Conservation (phyloP, 2,329 filamentous ascomycete genomes). For the Lecanosticta acicola region DNA sequence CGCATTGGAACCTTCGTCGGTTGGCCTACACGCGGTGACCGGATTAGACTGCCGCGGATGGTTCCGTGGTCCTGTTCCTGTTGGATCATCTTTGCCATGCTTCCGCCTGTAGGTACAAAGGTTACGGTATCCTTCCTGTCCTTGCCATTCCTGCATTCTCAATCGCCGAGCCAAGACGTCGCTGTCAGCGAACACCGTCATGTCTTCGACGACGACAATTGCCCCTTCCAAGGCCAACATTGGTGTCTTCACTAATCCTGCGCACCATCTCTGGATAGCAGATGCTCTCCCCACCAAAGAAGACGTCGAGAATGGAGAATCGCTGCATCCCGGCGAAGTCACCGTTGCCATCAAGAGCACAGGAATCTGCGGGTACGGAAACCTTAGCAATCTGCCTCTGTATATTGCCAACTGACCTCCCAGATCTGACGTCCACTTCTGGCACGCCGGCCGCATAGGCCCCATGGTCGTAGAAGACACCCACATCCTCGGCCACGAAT, state of each 20-base stretch:
- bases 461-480: constrained; percentile 87
- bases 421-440: constrained; percentile 94
- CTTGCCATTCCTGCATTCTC: too few relatives aligned
- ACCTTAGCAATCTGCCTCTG: background rate
- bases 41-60: too few relatives aligned
- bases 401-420: background rate
- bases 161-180: too few relatives aligned
- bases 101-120: too few relatives aligned
- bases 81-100: too few relatives aligned
- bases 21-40: too few relatives aligned
- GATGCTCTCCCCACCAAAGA: constrained; percentile 71
- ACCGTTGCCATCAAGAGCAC: constrained; percentile 87
- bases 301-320: constrained; percentile 62
- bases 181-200: constrained; percentile 7
- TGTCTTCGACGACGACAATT: constrained; percentile 24
- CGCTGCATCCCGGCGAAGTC: constrained; percentile 74
- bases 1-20: too few relatives aligned
- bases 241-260: constrained; percentile 90
- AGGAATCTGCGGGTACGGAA: constrained; percentile 79
- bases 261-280: constrained; percentile 84
- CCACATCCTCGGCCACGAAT: constrained; percentile 93
- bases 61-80: too few relatives aligned
- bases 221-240: constrained; percentile 74
- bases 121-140: too few relatives aligned
- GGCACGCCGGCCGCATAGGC: constrained; percentile 90